Conservation (phyloP, 2,329 filamentous ascomycete genomes). For the Neurospora crassa region DNA sequence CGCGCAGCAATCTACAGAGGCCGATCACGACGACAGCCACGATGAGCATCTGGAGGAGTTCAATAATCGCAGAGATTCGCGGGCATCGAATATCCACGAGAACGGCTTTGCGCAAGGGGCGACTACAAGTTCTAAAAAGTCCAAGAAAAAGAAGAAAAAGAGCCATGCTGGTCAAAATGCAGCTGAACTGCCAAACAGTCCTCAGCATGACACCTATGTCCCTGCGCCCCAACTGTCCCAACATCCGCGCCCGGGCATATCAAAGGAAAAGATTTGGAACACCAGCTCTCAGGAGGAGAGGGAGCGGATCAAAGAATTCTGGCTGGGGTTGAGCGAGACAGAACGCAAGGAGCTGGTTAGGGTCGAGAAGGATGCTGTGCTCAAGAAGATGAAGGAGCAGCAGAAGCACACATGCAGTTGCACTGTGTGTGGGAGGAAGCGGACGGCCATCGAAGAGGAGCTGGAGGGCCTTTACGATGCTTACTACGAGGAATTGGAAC, state of each 20-base stretch:
- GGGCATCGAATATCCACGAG: constrained; percentile 26
- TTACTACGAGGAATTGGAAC: constrained; percentile 96
- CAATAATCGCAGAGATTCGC: constrained; percentile 31
- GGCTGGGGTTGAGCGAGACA: constrained; percentile 87
- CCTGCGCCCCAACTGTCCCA: constrained; percentile 11
- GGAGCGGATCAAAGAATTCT: constrained; percentile 96
- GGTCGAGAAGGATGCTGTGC: constrained; percentile 94
- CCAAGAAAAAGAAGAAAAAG: constrained; percentile 63
- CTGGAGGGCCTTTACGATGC: constrained; percentile 95
- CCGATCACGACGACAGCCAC: constrained; percentile 47
- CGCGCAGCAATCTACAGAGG: constrained; percentile 34
- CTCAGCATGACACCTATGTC: constrained; percentile 7
- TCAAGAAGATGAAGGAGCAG: constrained; percentile 99
- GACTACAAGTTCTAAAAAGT: constrained; percentile 44
- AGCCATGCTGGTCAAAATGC: constrained; percentile 21
- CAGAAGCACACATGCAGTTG: constrained; percentile 99
- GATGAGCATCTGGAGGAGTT: constrained; percentile 33
- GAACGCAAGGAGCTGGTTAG: constrained; percentile 93
- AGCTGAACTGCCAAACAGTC: constrained; percentile 12
- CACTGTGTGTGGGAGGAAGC: constrained; percentile 91
- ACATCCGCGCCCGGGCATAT: constrained; percentile 35
- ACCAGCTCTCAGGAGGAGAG: constrained; percentile 89
- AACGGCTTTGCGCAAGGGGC: constrained; percentile 21
- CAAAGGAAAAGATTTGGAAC: constrained; percentile 91
- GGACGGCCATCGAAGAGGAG: constrained; percentile 95